Evolutionary conservation across 495 filamentous ascomycete species (phyloP).

Genomic region (Copromyces sp.): DNA sequence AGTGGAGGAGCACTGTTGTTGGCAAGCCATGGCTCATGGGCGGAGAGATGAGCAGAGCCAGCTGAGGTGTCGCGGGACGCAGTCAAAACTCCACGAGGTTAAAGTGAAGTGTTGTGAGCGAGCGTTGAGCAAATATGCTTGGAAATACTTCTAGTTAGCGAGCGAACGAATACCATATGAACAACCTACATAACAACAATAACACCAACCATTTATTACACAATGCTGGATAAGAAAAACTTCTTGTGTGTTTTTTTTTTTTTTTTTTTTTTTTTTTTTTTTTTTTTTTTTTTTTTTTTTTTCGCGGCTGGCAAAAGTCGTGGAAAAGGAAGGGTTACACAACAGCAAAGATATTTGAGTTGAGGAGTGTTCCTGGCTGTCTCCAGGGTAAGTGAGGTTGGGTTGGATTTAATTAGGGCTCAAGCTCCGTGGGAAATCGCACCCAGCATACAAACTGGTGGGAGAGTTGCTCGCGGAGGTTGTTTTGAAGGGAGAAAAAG

Average conservation of each 20-base stretch:
- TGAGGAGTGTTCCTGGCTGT: neutral
- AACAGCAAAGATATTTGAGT: neutral
- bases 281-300: too few relatives aligned
- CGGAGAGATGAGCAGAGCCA: neutral
- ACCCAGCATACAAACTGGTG: neutral
- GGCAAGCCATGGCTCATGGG: neutral
- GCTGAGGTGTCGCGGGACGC: neutral
- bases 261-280: too few relatives aligned
- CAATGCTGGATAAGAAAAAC: neutral
- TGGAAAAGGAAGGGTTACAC: neutral
- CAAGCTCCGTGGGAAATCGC: neutral
- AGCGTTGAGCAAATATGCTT: conserved; percentile 46
- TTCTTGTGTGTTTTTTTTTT: neutral
- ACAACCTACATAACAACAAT: neutral
- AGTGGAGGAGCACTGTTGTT: conserved; percentile 31
- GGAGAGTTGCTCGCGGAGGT: neutral
- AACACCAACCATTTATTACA: neutral
- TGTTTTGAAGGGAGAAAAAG: neutral
- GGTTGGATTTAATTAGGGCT: neutral
- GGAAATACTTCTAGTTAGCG: conserved; percentile 18
- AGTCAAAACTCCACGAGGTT: conserved; percentile 43
- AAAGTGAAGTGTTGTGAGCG: conserved; percentile 48
- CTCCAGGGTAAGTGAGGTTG: neutral
- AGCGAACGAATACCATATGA: conserved; percentile 3
- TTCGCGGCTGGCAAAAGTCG: neutral